Base-by-base conservation (phyloP, 2,329 filamentous ascomycete genomes). In the Botrytis fabae region DNA sequence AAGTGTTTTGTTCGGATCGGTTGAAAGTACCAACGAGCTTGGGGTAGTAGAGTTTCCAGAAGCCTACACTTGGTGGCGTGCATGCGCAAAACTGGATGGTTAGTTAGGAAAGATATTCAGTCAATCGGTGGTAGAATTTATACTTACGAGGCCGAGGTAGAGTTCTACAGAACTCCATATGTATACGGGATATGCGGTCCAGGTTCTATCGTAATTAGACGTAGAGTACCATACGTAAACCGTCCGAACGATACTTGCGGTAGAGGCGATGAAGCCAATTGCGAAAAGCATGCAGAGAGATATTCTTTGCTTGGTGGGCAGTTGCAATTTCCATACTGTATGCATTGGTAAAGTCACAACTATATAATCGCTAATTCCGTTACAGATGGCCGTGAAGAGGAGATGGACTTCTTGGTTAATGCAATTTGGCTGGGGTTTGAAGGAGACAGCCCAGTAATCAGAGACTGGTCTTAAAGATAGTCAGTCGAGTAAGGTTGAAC, bases 31-130 rank as follows among this genome's bases (percentile, higher is more conserved):
- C 62, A 1, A 48, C 9, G 5, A 65, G 14, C 16, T 48, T 65
- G 28, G 62, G 62, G 46, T 65, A 65, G 42, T 48, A 65, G 28
- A 65, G 40, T n/a, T 48, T 65, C 62, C 42, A 46, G 42, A 65
- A 65, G 10, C 62, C 62, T 20, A 65, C 42, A 25, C 42, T 65
- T 16, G 62, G 28, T 65, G 62, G 62, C 20, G 48, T 35, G 12
- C 62, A 65, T 25, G 62, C 62, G 28, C 62, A 65, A 35, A 46
- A 35, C 62, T 65, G 5, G 0, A 14, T 5, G 28, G 1, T 65
- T 3, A 2, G 3, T 35, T 48, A 48, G 10, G 6, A 42, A 35
- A 35, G n/a, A 20, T 32, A 14, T n/a, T 35, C n/a, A n/a, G 8
- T 2, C 1, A 35, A 25, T 32, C 22, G n/a, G 1, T 46, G 2